Evolutionary conservation across 148 eudicot species (phyloP).

Genomic region (Linanthus parryae): DNA sequence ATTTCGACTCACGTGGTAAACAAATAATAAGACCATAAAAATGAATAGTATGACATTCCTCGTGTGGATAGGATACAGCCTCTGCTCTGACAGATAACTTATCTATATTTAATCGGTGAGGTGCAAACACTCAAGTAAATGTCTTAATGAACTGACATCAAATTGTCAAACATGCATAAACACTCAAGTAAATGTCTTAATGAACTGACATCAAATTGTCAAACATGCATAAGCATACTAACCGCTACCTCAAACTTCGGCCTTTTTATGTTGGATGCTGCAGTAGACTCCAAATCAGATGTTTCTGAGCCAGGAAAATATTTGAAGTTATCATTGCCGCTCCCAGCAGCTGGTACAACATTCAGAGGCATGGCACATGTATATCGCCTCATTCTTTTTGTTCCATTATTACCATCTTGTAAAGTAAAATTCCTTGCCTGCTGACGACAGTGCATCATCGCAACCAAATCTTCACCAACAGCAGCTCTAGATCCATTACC

Average conservation of each 20-base stretch:
- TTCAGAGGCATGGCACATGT: constrained; percentile 85
- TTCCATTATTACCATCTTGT: constrained; percentile 68
- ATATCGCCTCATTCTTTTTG: constrained; percentile 78
- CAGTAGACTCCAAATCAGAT: constrained; percentile 81
- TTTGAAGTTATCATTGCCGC: constrained; percentile 58
- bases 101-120: too few species aligned
- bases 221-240: too few species aligned
- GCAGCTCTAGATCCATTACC: constrained; percentile 98
- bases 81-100: too few species aligned
- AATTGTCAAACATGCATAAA: too few species aligned
- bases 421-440: constrained; percentile 77
- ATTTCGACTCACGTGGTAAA: too few species aligned
- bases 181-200: too few species aligned
- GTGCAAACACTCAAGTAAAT: too few species aligned
- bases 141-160: too few species aligned
- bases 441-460: constrained; percentile 92
- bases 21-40: too few species aligned
- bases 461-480: constrained; percentile 96
- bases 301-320: constrained; percentile 50
- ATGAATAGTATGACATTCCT: too few species aligned
- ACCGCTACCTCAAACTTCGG: constrained; percentile 60
- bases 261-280: constrained; percentile 67
- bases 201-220: too few species aligned
- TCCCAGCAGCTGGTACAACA: constrained; percentile 64
- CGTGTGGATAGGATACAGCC: too few species aligned